Evolutionary conservation across 2,329 filamentous ascomycete genomes (phyloP), one percentile per base, ranked within the genome.

Genomic region (Aureobasidium mangrovei): DNA sequence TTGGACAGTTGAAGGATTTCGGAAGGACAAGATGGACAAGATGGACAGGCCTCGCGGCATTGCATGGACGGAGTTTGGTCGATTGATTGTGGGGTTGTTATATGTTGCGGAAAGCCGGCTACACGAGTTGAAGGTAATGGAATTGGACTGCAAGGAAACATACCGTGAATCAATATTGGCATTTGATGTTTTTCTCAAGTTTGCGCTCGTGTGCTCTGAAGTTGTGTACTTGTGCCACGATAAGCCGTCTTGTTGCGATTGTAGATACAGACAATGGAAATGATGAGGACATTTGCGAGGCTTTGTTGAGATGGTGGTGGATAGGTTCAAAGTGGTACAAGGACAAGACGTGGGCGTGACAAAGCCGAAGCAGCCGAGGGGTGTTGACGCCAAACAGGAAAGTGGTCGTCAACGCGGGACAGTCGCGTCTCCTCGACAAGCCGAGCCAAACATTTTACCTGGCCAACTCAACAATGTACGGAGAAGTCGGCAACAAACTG

Each of bases 401-500:
- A 38, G 44, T 33, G 31, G 53, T 53, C 55, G 39, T 54, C 43
- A 43, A 46, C 47, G 32, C 47, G 41, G 42, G 49, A 24, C 47
- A 53, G 51, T 39, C 55, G 55, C 55, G 49, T 45, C 51, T 44
- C 40, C 31, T 26, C 35, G 18, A 33, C 18, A 33, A 24, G 3
- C 10, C 32, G 12, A 26, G 7, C 7, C 28, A 29, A 18, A 5
- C 46, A 51, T 31, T 33, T 36, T 33, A 33, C 32, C 10, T 9
- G 28, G n/a, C 40, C 36, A 41, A 4, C 36, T 27, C 49, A 47
- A 51, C 35, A 35, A 95, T 95, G 89, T 93, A 95, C 71, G 89
- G 89, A 61, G 90, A 95, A 68, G 74, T 88, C 57, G 88, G 86
- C 48, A 86, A 89, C 69, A 95, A 95, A 72, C 74, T 95, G 71